A percentile compares a stretch with the other conserved stretches of the same genome.
These are phyloP conservation scores for Crithidia sp. DNA, from an alignment of 208 protist species.

Conservation along the genomic window DNA sequence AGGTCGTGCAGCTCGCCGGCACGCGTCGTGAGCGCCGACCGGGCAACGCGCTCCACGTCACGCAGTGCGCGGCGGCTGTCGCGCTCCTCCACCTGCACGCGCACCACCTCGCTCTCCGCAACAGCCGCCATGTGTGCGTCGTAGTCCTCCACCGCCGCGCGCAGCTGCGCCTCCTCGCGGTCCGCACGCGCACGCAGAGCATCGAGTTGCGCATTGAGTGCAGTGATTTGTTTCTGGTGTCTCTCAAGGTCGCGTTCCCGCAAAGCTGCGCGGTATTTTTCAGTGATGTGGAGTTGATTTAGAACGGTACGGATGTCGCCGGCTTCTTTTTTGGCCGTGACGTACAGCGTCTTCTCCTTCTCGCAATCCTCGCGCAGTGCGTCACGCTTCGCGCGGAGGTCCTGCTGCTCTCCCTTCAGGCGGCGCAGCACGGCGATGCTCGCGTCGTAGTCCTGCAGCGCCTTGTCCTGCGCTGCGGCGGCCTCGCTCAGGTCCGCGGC, in stretches of 20 bases:
- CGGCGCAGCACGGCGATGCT: not conserved
- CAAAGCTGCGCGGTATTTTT: no score
- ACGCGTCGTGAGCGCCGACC: not conserved
- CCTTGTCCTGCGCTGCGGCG: not conserved
- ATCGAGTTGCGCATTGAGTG: no score
- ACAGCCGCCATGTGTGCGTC: not conserved
- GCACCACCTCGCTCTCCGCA: not conserved
- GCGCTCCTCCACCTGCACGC: not conserved
- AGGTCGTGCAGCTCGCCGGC: not conserved
- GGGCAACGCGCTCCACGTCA: not conserved
- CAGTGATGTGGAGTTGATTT: not conserved
- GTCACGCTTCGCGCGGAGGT: not conserved
- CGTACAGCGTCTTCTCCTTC: not conserved
- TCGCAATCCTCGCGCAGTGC: not conserved
- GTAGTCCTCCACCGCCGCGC: conserved; percentile 4
- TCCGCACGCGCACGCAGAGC: not conserved
- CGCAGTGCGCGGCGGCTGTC: conserved; percentile 7
- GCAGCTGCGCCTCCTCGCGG: not conserved
- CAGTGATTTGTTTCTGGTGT: no score
- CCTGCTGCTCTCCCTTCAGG: not conserved
- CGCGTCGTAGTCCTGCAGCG: conserved; percentile 14
- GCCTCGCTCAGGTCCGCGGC: not conserved
- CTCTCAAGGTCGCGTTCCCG: no score
- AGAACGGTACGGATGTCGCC: not conserved
- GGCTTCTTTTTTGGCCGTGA: not conserved